Base-by-base conservation (phyloP, 75 land plant species). In the Isoetes taiwanensis region DNA sequence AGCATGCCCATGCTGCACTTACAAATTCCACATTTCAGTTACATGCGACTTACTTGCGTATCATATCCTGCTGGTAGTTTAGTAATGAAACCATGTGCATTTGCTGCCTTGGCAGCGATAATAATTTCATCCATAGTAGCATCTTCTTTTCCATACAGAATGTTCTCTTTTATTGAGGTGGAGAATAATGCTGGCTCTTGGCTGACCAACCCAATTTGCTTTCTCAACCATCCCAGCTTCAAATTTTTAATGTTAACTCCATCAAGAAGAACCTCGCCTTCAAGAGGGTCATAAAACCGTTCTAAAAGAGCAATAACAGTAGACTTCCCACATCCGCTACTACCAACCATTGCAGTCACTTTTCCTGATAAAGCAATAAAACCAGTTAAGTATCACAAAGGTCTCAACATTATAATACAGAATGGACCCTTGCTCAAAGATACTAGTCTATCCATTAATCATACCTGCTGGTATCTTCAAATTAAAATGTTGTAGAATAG, bases 141-240 rank as follows among this genome's bases (percentile, higher is more conserved):
- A 10, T 20, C 41, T 4, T 56, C 41, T 23, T 56, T 56, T 1
- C 58, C 58, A 33, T 12, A 56, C 41, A 56, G 2, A 38, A 56
- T 56, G 39, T 56, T 56, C 58, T 56, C 58, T 16, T 32, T 30
- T 6, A 56, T 56, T 16, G 41, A 5, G 39, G 58, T 56, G 10
- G 58, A 34, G 28, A 56, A 56, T 14, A 56, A 38, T 9, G 2
- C 16, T 30, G 58, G 39, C 37, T 56, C 58, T 3, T 56, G 58
- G 41, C 41, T 56, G 20, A 56, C 58, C 14, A 56, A 17, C 17
- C 58, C 58, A 32, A 56, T 56, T 20, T 56, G 58, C 5, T 2
- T 56, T 34, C 58, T 34, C 1, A 56, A 17, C 58, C 58, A 56
- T 16, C 37, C 14, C 58, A 56, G 20, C 42, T 56, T 16, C 3